A percentile compares a stretch with the other conserved stretches of the same genome.
Evolutionary conservation across 164 flowering plant species (phyloP).

Genomic region (Stephania yunnanensis): DNA sequence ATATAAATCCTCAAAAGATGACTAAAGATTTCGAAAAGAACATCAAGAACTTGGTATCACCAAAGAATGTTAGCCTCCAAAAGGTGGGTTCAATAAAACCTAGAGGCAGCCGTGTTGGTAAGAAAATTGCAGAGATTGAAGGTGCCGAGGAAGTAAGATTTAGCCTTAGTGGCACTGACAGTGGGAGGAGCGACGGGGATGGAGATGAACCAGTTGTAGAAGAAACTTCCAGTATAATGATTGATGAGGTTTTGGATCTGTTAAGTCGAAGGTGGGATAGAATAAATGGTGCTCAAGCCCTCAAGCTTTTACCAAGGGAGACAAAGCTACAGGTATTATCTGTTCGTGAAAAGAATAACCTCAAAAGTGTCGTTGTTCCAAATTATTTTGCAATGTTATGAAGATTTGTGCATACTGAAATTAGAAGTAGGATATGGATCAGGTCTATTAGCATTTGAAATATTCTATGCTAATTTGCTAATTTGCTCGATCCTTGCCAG

Average conservation of each 20-base stretch:
- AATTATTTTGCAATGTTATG: not conserved
- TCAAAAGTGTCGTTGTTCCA: not conserved
- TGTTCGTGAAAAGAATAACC: not conserved
- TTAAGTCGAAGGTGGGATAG: conserved; percentile 87
- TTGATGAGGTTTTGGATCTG: conserved; percentile 81
- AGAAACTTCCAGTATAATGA: conserved; percentile 77
- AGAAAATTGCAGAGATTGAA: conserved; percentile 90
- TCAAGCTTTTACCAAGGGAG: conserved; percentile 80
- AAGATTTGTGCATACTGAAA: not conserved
- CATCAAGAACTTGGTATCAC: conserved; percentile 46
- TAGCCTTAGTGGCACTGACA: conserved; percentile 64
- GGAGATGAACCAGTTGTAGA: conserved; percentile 70
- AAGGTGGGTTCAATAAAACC: conserved; percentile 38
- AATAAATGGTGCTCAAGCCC: conserved; percentile 96
- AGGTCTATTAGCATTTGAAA: not conserved
- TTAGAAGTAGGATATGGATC: not conserved
- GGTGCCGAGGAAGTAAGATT: conserved; percentile 68
- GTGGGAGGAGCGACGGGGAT: conserved; percentile 89
- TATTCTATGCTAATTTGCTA: not conserved
- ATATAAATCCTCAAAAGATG: conserved; percentile 79
- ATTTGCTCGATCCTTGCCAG: not conserved
- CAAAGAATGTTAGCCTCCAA: conserved; percentile 38
- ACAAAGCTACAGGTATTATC: conserved; percentile 82
- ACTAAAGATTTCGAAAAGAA: conserved; percentile 74
- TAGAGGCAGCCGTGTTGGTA: conserved; percentile 51